Base-by-base conservation (phyloP, 2,329 filamentous ascomycete genomes). In the Malbranchea zuffiana region DNA sequence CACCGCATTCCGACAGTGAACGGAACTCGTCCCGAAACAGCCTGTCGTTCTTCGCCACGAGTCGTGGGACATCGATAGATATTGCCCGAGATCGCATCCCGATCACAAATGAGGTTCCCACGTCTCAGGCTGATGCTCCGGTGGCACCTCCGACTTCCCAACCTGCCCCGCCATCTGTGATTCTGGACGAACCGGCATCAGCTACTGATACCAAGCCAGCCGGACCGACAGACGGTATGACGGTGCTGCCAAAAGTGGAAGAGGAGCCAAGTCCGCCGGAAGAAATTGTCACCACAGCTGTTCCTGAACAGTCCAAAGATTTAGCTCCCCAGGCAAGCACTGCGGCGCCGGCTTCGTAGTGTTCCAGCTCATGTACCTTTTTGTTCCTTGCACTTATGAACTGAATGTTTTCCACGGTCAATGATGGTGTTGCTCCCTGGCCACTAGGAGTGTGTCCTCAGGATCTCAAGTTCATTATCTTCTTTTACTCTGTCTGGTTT, bases 1-100 rank as follows among this genome's bases (percentile, higher is more conserved):
- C 71, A 7, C 64, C 62, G 5, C 45, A 50, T 20, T 50, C 50
- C 3, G 60, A 61, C 17, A 44, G 43, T n/a, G 62, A 61, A 11
- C 50, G 53, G 12, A 47, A 52, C 2, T 40, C 46, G 2, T 52
- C 55, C 13, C 55, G 42, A 20, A 57, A 58, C 31, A 59, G 56
- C 18, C 39, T 66, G 17, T 50, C 59, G 4, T 59, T 60, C 2
- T 46, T 55, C 3, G 27, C 28, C 10, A 47, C 13, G 44, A 45
- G 15, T 30, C 43, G 2, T 49, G 49, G 32, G 39, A 44, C 25
- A 44, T 49, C 12, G 12, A 6, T 29, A 5, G 36, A 39, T 18
- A 32, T 47, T 5, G 35, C 50, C 1, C 46, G 49, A 16, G 56
- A 59, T 16, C 41, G 48, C 3, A 44, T 41, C 16, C 48, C 47